Conservation (phyloP, 2,329 filamentous ascomycete genomes). For the Venturia pyrina region DNA sequence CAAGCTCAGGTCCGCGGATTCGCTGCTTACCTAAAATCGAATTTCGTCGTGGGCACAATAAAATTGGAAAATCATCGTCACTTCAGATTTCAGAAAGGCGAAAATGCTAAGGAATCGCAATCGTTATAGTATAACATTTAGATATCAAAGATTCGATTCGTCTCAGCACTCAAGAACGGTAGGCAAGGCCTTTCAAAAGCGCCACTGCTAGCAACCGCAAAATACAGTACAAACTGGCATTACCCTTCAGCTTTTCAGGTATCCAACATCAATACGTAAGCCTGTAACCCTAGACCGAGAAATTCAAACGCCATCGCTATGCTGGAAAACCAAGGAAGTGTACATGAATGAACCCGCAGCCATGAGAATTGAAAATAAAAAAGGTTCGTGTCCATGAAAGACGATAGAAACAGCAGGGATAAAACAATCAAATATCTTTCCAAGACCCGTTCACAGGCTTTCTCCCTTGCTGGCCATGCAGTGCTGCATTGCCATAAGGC, state of each 20-base stretch:
- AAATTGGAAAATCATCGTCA: neutral
- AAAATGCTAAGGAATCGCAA: too few relatives aligned
- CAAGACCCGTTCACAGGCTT: slow-evolving; percentile 18
- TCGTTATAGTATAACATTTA: neutral
- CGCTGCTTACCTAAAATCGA: neutral
- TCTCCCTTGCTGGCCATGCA: slow-evolving; percentile 15
- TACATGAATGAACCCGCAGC: neutral
- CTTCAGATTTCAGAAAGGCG: neutral
- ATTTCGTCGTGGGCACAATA: neutral
- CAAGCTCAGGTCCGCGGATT: neutral
- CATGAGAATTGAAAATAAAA: neutral
- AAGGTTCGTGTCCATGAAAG: neutral
- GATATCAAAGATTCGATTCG: neutral
- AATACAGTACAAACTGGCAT: neutral
- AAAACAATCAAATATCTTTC: slow-evolving; percentile 18
- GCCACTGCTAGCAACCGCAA: neutral
- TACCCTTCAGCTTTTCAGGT: neutral
- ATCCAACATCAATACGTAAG: slow-evolving; percentile 3
- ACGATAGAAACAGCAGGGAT: neutral
- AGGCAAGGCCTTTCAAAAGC: neutral
- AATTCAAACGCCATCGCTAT: slow-evolving; percentile 3
- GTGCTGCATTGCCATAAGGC: slow-evolving; percentile 17
- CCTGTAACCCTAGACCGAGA: neutral
- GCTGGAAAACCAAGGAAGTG: neutral
- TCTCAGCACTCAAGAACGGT: neutral